Evolutionary conservation across 331 rosid genomes (phyloP).

Genomic region (Rosa hybrid): DNA sequence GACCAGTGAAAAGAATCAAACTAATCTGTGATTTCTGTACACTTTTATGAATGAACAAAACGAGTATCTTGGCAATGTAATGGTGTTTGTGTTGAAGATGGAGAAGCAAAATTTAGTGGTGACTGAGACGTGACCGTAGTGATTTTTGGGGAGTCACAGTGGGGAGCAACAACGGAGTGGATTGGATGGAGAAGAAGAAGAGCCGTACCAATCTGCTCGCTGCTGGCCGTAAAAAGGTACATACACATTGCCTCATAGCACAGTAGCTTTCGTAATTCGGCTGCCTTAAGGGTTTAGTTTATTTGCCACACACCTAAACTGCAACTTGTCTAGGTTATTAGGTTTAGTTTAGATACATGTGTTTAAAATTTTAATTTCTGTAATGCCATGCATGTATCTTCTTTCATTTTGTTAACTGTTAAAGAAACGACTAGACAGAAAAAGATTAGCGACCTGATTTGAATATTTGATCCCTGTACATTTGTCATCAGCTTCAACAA

Average conservation of each 20-base stretch:
- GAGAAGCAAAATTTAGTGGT: slow-evolving; percentile 42
- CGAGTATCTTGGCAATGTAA: background rate
- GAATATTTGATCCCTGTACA: slow-evolving; percentile 24
- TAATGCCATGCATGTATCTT: background rate
- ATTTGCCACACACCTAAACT: too few species aligned
- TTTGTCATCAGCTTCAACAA: slow-evolving; percentile 73
- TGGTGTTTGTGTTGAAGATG: slow-evolving; percentile 7
- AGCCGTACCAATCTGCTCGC: slow-evolving; percentile 95
- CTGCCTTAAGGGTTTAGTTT: background rate
- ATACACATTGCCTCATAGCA: background rate
- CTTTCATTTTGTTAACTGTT: background rate
- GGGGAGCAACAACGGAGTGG: slow-evolving; percentile 56
- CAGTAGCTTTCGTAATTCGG: background rate
- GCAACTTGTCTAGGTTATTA: background rate
- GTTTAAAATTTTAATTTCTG: too few species aligned
- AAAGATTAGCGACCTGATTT: slow-evolving; percentile 4
- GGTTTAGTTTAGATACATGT: too few species aligned
- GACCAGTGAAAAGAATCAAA: too few species aligned
- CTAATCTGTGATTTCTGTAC: background rate
- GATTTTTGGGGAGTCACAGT: slow-evolving; percentile 36
- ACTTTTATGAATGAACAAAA: background rate
- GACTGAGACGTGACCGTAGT: slow-evolving; percentile 25
- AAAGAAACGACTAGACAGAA: background rate
- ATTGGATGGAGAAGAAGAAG: slow-evolving; percentile 88
- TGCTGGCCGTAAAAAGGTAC: slow-evolving; percentile 85